Base-by-base conservation (phyloP, 768 basidiomycete species). In the Mycena belliarum region DNA sequence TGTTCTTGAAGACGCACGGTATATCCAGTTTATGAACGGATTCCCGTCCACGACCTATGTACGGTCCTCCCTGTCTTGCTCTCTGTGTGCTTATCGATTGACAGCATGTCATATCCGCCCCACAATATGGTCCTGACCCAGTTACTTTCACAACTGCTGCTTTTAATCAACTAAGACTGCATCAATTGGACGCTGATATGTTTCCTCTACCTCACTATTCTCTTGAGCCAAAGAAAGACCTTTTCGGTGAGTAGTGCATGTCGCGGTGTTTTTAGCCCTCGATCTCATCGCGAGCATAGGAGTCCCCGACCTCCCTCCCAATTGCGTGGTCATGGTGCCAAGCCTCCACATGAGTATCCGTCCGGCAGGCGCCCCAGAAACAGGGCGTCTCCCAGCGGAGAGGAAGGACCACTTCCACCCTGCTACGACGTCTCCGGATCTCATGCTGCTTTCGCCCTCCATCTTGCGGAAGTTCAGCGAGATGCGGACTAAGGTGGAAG, bases 31-130 rank as follows among this genome's bases (percentile, higher is more conserved):
- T 76, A 87, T 95, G 85, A 70, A 75, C 26, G 75, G 76, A 0
- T 93, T 95, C 64, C 80, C 82, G 3, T 65, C 79, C 5, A 72
- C 79, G 26, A 80, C 80, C 7, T 76, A 90, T 65, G 90, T 96
- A 65, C 44, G 84, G 75, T 50, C 25, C 43, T 20, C 43, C 38
- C 15, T n/a, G n/a, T n/a, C 47, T 33, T 47, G 40, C 25, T 32
- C 37, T 37, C 28, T 43, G 20, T 5, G 11, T 8, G 42, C 26
- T 38, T 26, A 51, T 46, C 35, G 29, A 57, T 37, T 59, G 40
- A 6, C 65, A 96, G 91, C 93, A 97, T 63, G 61, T 92, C 4
- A 75, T 97, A 21, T 80, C 91, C 8, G 87, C 91, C 8, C 77
- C 81, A 26, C 79, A 83, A 58, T 75, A 87, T 56, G 74, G 75